phyloP scores from a whole-genome alignment of 1,139 yeast species.

The Ogataea hybrid region DNA sequence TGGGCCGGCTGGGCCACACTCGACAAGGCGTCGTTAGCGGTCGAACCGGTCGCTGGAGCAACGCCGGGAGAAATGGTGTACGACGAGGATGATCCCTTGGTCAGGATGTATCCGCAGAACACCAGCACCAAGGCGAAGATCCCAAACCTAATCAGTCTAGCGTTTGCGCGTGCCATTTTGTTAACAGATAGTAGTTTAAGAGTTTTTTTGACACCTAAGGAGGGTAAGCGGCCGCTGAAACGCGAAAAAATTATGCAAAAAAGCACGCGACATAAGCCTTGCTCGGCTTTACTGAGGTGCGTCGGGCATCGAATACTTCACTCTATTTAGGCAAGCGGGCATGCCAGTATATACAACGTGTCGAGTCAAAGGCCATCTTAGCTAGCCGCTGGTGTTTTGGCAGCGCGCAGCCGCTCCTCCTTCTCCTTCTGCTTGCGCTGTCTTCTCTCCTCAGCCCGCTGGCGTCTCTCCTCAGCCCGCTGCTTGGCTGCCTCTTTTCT shows the following conservation, averaged over 20 bases:
- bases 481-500: conserved; percentile 24
- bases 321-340: not conserved
- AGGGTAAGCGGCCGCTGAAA: conserved; percentile 1
- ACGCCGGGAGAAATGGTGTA: conserved; percentile 17
- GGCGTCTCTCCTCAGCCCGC: conserved; percentile 26
- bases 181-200: conserved; percentile 1
- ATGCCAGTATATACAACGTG: not conserved
- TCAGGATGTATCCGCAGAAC: conserved; percentile 57
- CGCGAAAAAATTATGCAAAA: not conserved
- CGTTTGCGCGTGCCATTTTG: conserved; percentile 54
- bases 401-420: conserved; percentile 1
- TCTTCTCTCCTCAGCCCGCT: conserved; percentile 27
- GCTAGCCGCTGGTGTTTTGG: not conserved
- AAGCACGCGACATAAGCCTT: not conserved
- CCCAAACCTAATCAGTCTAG: conserved; percentile 60
- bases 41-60: conserved; percentile 6
- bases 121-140: conserved; percentile 57
- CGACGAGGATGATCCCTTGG: conserved; percentile 54
- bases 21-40: conserved; percentile 9
- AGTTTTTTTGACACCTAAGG: conserved; percentile 3
- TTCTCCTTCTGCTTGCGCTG: conserved; percentile 11
- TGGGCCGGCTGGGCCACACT: not conserved
- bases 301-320: not conserved
- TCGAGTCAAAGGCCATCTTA: not conserved
- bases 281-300: not conserved